phyloP scores from a whole-genome alignment of 2,329 filamentous ascomycete species.

The Aureobasidium subglaciale region DNA sequence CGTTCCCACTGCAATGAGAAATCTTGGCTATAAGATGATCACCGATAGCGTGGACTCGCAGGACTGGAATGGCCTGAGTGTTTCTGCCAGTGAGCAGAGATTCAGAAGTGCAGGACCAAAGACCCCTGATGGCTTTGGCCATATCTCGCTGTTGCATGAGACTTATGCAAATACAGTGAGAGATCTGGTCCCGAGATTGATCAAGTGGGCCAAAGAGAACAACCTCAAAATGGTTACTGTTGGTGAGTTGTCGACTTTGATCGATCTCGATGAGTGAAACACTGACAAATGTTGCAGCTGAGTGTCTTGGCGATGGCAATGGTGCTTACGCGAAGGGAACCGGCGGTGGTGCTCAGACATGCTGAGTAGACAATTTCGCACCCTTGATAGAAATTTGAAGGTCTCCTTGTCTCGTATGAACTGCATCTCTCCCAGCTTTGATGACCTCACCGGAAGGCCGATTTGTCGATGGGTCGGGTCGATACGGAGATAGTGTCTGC shows the following conservation, averaged over 20 bases:
- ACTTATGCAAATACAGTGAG: background rate
- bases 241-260: background rate
- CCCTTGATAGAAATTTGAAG: too few relatives aligned
- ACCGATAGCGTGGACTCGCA: conserved; percentile 9
- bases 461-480: too few relatives aligned
- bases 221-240: conserved; percentile 12
- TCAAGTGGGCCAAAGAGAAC: conserved; percentile 13
- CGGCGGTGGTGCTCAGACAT: background rate
- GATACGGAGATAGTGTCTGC: too few relatives aligned
- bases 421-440: too few relatives aligned
- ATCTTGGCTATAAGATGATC: conserved; percentile 14
- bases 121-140: background rate
- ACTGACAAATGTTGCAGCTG: background rate
- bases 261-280: too few relatives aligned
- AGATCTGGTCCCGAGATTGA: conserved; percentile 2
- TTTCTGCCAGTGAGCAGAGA: background rate
- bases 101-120: background rate
- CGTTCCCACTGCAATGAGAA: conserved; percentile 6
- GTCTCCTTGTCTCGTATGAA: too few relatives aligned
- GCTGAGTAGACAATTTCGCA: background rate
- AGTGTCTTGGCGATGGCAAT: background rate
- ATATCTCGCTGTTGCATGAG: conserved; percentile 6
- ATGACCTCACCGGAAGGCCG: too few relatives aligned
- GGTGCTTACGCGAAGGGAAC: conserved; percentile 4
- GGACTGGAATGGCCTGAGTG: conserved; percentile 8